Percentiles rank a stretch among this genome's conserved stretches.
These are phyloP conservation scores for Yamadazyma sp. DNA, from an alignment of 805 yeast genomes.

Conservation along the genomic window DNA sequence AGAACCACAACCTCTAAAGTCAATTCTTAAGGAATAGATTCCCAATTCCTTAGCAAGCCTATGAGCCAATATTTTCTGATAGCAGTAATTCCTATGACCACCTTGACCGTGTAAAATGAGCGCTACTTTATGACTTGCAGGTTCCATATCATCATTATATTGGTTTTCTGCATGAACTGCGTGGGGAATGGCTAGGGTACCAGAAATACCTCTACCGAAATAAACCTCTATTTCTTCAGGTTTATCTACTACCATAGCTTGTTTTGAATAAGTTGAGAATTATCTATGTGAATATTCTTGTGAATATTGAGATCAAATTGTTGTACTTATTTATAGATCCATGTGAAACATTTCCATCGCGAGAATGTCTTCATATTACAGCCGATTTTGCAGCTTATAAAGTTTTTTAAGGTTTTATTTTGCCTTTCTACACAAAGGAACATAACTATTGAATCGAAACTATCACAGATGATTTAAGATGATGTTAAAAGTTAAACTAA, in stretches of 20 bases:
- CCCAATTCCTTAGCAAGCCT: conserved; percentile 58
- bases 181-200: conserved; percentile 39
- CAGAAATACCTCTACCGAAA: conserved; percentile 32
- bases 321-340: no score
- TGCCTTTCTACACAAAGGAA: no score
- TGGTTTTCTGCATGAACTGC: conserved; percentile 22
- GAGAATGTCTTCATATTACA: no score
- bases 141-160: conserved; percentile 26
- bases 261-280: no score
- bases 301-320: no score
- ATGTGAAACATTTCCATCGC: no score
- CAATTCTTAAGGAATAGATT: conserved; percentile 67
- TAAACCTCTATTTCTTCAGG: conserved; percentile 37
- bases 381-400: no score
- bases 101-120: conserved; percentile 80
- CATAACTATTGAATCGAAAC: no score
- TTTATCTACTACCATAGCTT: neutral
- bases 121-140: conserved; percentile 50
- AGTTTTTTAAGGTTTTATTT: no score
- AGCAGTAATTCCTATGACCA: conserved; percentile 80
- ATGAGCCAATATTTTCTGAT: conserved; percentile 62
- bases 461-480: no score
- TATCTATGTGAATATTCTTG: no score
- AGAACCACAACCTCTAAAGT: conserved; percentile 82
- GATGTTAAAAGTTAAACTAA: no score